Conservation (phyloP, 495 filamentous ascomycete genomes). For the Delitschia confertaspora region DNA sequence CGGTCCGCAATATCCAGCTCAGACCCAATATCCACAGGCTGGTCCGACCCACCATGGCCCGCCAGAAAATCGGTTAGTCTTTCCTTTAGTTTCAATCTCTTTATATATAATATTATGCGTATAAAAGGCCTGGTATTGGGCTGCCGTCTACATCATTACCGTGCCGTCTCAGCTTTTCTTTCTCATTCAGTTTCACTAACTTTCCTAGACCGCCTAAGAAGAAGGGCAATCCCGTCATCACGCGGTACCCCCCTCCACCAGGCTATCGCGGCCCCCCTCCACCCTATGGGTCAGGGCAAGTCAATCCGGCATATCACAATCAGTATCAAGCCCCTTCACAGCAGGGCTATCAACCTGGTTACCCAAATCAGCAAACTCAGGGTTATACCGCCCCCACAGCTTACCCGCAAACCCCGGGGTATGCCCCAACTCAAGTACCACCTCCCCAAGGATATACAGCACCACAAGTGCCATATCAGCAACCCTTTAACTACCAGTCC, state of each 20-base stretch:
- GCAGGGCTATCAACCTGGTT: slow-evolving; percentile 13
- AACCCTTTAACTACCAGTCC: slow-evolving; percentile 7
- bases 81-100: neutral
- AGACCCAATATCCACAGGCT: slow-evolving; percentile 15
- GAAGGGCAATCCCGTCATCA: slow-evolving; percentile 38
- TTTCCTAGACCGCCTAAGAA: slow-evolving; percentile 31
- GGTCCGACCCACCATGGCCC: slow-evolving; percentile 18
- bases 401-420: too few relatives aligned
- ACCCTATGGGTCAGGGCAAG: slow-evolving; percentile 10
- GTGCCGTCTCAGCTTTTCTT: too few relatives aligned
- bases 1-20: slow-evolving; percentile 14
- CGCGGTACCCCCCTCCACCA: slow-evolving; percentile 35
- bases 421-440: slow-evolving; percentile 9
- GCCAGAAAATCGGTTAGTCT: slow-evolving; percentile 25
- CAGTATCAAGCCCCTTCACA: slow-evolving; percentile 20
- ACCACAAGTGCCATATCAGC: slow-evolving; percentile 18
- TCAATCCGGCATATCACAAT: slow-evolving; percentile 11
- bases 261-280: slow-evolving; percentile 31
- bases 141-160: neutral
- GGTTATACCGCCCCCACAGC: too few relatives aligned
- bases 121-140: too few relatives aligned
- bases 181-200: too few relatives aligned
- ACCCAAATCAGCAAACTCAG: slow-evolving; percentile 7
- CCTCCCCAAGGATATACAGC: slow-evolving; percentile 14
- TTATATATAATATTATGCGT: neutral